Conservation (phyloP, 2,329 filamentous ascomycete species). For the Aquanectria penicillioides region DNA sequence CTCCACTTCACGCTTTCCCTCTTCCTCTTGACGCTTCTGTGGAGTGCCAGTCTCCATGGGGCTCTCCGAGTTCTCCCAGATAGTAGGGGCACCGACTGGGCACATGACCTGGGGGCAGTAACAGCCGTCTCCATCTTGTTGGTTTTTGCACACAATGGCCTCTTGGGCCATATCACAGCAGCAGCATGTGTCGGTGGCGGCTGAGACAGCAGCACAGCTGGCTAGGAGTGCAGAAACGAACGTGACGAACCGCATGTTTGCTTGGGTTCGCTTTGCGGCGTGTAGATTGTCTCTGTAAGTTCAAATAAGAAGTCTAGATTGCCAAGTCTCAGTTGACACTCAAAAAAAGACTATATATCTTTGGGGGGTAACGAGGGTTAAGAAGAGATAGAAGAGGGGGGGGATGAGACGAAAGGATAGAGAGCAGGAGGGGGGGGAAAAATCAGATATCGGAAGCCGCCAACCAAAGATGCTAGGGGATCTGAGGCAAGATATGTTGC, state of each 20-base stretch:
- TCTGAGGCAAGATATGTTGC: no score
- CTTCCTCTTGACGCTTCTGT: no score
- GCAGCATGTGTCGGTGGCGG: conserved; percentile 43
- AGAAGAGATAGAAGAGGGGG: no score
- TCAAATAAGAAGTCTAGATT: no score
- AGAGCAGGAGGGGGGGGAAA: no score
- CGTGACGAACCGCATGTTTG: conserved; percentile 42
- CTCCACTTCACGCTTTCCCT: no score
- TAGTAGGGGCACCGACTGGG: conserved; percentile 21
- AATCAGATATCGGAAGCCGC: no score
- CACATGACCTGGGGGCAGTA: conserved; percentile 41
- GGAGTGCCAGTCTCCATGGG: not conserved
- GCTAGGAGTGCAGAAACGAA: conserved; percentile 37
- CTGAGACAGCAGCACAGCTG: conserved; percentile 26
- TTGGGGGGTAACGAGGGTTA: no score
- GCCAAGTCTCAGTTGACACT: no score
- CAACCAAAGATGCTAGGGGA: no score
- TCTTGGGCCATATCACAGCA: conserved; percentile 44
- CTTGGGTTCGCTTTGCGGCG: not conserved
- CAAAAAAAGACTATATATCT: no score
- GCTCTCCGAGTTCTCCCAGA: not conserved
- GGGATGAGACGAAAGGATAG: no score
- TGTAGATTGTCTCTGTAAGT: not conserved
- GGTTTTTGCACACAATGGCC: conserved; percentile 39
- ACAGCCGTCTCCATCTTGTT: conserved; percentile 34